phyloP scores from a whole-genome alignment of 768 basidiomycete genomes.

The Pleurotus salmoneostramineus region DNA sequence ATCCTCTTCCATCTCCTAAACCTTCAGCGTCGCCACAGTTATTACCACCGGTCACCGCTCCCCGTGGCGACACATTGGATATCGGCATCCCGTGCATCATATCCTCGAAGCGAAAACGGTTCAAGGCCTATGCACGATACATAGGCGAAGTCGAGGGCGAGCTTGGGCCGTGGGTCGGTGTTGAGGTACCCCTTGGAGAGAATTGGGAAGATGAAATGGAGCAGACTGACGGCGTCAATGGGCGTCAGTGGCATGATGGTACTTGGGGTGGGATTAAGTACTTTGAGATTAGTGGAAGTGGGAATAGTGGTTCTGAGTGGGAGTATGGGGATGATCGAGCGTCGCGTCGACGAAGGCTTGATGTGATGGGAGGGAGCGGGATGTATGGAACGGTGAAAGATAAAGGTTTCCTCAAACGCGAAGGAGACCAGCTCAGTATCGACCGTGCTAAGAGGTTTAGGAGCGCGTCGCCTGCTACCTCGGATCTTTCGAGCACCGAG shows the following conservation, averaged over 20 bases:
- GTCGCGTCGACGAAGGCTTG: slow-evolving; percentile 39
- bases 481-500: slow-evolving; percentile 48
- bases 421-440: slow-evolving; percentile 40
- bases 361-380: slow-evolving; percentile 27
- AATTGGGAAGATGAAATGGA: slow-evolving; percentile 35
- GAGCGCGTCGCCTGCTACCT: slow-evolving; percentile 64
- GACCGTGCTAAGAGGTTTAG: slow-evolving; percentile 69
- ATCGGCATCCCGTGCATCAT: slow-evolving; percentile 92
- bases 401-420: slow-evolving; percentile 32
- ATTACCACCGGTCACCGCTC: slow-evolving; percentile 18
- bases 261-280: slow-evolving; percentile 78
- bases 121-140: slow-evolving; percentile 84
- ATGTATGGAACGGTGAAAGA: slow-evolving; percentile 16
- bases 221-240: slow-evolving; percentile 26
- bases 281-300: slow-evolving; percentile 64
- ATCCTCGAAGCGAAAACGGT: slow-evolving; percentile 74
- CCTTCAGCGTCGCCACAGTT: neutral
- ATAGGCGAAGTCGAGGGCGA: slow-evolving; percentile 86
- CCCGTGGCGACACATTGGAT: slow-evolving; percentile 70
- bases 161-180: slow-evolving; percentile 83
- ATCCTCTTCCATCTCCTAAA: slow-evolving; percentile 11
- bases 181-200: slow-evolving; percentile 76
- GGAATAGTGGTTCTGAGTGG: slow-evolving; percentile 48
- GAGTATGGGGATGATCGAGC: slow-evolving; percentile 55
- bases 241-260: slow-evolving; percentile 86